These are phyloP conservation scores for Tetracladium maxilliforme DNA, from an alignment of 2,329 filamentous ascomycete species.

Conservation along the genomic window DNA sequence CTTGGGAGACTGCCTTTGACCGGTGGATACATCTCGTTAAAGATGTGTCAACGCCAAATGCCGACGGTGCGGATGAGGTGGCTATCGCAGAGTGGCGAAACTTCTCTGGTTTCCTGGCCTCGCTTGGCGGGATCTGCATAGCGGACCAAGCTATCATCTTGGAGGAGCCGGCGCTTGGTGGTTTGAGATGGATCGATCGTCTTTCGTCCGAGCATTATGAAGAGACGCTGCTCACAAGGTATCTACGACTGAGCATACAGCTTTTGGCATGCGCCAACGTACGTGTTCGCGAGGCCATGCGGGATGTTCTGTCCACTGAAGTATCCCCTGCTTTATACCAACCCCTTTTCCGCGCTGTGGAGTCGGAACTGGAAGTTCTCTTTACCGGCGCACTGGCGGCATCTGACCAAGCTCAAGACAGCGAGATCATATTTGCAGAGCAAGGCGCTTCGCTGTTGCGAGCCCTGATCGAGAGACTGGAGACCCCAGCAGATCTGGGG, in stretches of 20 bases:
- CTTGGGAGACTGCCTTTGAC: conserved; percentile 53
- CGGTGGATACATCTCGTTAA: conserved; percentile 50
- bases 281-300: conserved; percentile 49
- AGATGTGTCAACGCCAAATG: conserved; percentile 37
- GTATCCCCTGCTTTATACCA: conserved; percentile 46
- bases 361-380: conserved; percentile 47
- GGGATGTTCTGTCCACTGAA: conserved; percentile 51
- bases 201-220: conserved; percentile 42
- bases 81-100: conserved; percentile 52
- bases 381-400: conserved; percentile 40
- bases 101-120: conserved; percentile 53
- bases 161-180: conserved; percentile 41
- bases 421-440: conserved; percentile 51
- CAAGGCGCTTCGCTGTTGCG: conserved; percentile 50
- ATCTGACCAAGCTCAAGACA: conserved; percentile 36
- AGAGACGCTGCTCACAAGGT: conserved; percentile 43
- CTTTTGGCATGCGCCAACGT: conserved; percentile 49
- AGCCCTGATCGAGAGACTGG: conserved; percentile 47
- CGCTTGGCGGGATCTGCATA: conserved; percentile 50
- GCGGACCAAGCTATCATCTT: conserved; percentile 39
- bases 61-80: conserved; percentile 37
- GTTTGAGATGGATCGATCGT: conserved; percentile 50
- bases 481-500: conserved; percentile 46
- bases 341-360: conserved; percentile 48
- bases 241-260: conserved; percentile 48